Conservation (phyloP, 2,329 filamentous ascomycete species). For the Pestalotiopsis sp. region DNA sequence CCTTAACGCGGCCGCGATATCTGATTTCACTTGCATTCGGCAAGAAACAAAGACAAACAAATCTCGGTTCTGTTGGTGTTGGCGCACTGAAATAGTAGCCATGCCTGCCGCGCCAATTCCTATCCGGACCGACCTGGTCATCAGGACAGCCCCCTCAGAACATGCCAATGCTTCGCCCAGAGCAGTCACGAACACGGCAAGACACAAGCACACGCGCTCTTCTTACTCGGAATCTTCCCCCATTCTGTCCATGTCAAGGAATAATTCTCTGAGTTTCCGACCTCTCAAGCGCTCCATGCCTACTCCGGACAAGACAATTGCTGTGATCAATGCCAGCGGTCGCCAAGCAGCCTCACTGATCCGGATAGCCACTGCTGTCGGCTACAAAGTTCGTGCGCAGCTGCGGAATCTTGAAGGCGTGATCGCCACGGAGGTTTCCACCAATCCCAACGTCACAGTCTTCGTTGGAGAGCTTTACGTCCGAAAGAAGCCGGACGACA, state of each 20-base stretch:
- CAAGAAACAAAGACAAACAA: not conserved
- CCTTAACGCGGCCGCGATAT: slow-evolving; percentile 1
- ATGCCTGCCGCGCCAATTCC: slow-evolving; percentile 36
- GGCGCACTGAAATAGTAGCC: not conserved
- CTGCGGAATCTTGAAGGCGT: slow-evolving; percentile 85
- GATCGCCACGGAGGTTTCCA: slow-evolving; percentile 83
- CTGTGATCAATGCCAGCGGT: slow-evolving; percentile 93
- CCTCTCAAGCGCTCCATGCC: slow-evolving; percentile 63
- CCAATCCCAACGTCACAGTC: slow-evolving; percentile 75
- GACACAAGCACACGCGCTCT: slow-evolving; percentile 64
- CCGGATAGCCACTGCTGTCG: slow-evolving; percentile 89
- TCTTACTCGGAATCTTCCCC: slow-evolving; percentile 65
- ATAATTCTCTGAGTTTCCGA: slow-evolving; percentile 64
- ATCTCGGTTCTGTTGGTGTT: not conserved
- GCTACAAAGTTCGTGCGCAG: slow-evolving; percentile 91
- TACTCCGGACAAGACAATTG: slow-evolving; percentile 76
- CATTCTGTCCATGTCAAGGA: slow-evolving; percentile 57
- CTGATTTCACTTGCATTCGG: not conserved
- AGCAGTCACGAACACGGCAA: slow-evolving; percentile 29
- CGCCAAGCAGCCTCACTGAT: slow-evolving; percentile 95
- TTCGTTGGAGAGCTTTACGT: slow-evolving; percentile 68
- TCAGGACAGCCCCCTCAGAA: slow-evolving; percentile 31
- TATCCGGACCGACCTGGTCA: slow-evolving; percentile 34
- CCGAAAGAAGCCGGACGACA: slow-evolving; percentile 53
- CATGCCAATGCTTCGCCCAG: slow-evolving; percentile 30